A percentile compares a stretch with the other conserved stretches of the same genome.
phyloP scores from a whole-genome alignment of 306 rosid genomes.

The Bauhinia variegata region DNA sequence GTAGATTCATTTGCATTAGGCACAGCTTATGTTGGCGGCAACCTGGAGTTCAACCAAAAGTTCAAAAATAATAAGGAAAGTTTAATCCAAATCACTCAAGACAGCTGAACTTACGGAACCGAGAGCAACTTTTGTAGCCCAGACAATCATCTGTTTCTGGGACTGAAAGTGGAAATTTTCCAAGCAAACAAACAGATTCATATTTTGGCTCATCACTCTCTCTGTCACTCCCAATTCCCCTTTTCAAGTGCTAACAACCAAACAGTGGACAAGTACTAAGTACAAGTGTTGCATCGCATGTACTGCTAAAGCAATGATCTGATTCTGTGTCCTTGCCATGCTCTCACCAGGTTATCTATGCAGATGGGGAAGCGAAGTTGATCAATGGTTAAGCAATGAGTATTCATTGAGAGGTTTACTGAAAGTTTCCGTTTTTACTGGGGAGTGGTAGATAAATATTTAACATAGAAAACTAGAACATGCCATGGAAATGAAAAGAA shows the following conservation, averaged over 20 bases:
- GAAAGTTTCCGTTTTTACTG: too few relatives aligned
- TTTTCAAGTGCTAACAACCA: neutral
- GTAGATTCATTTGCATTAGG: conserved; percentile 8
- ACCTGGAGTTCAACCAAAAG: neutral
- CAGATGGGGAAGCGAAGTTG: too few relatives aligned
- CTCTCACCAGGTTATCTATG: too few relatives aligned
- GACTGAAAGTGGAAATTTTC: conserved; percentile 21
- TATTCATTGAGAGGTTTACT: too few relatives aligned
- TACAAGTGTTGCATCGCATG: neutral
- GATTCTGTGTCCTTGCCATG: too few relatives aligned
- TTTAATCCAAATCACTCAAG: conserved; percentile 10
- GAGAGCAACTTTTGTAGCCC: conserved; percentile 38
- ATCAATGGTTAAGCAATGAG: too few relatives aligned
- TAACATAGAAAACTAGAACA: conserved; percentile 28
- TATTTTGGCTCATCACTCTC: neutral
- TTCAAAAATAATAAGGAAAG: neutral
- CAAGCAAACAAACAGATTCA: conserved; percentile 2
- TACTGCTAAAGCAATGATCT: too few relatives aligned
- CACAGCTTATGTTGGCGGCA: neutral
- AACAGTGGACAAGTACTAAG: neutral
- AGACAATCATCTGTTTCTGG: neutral
- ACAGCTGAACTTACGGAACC: conserved; percentile 42
- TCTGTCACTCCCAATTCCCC: neutral
- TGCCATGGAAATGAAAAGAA: neutral
- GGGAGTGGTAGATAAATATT: too few relatives aligned